phyloP scores from a whole-genome alignment of 2,329 filamentous ascomycete species.

The Talaromyces sp. region DNA sequence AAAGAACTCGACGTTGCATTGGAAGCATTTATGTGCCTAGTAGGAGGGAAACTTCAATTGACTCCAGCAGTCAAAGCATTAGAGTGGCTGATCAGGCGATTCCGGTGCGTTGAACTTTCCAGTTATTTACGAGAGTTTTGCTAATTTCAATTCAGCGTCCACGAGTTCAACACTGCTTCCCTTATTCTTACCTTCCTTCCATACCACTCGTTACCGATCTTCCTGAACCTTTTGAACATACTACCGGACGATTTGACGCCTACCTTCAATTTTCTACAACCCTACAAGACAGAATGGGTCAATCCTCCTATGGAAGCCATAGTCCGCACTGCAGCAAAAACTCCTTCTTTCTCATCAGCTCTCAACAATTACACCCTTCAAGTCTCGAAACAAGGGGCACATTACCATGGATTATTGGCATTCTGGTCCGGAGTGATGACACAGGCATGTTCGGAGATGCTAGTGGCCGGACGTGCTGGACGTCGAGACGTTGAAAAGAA shows the following conservation, averaged over 20 bases:
- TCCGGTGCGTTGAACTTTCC: slow-evolving; percentile 59
- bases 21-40: slow-evolving; percentile 77
- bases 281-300: slow-evolving; percentile 76
- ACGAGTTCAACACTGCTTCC: slow-evolving; percentile 80
- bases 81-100: slow-evolving; percentile 91
- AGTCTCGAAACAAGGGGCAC: slow-evolving; percentile 66
- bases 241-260: slow-evolving; percentile 69
- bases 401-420: slow-evolving; percentile 73
- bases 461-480: slow-evolving; percentile 74
- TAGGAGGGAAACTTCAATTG: slow-evolving; percentile 71
- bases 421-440: slow-evolving; percentile 91
- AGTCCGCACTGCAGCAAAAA: slow-evolving; percentile 78
- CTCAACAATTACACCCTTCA: slow-evolving; percentile 77
- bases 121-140: slow-evolving; percentile 16
- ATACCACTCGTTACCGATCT: slow-evolving; percentile 82
- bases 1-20: slow-evolving; percentile 72
- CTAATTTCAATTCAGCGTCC: slow-evolving; percentile 58
- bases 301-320: slow-evolving; percentile 76
- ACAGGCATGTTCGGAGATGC: slow-evolving; percentile 77
- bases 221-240: slow-evolving; percentile 82
- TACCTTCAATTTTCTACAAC: slow-evolving; percentile 78
- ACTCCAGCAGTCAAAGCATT: slow-evolving; percentile 86
- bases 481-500: slow-evolving; percentile 71
- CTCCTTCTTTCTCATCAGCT: slow-evolving; percentile 68
- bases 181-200: slow-evolving; percentile 85